Percentiles rank a stretch among this genome's conserved stretches.
Evolutionary conservation across 2,329 filamentous ascomycete genomes (phyloP).

Genomic region (Sporothrix phasma): DNA sequence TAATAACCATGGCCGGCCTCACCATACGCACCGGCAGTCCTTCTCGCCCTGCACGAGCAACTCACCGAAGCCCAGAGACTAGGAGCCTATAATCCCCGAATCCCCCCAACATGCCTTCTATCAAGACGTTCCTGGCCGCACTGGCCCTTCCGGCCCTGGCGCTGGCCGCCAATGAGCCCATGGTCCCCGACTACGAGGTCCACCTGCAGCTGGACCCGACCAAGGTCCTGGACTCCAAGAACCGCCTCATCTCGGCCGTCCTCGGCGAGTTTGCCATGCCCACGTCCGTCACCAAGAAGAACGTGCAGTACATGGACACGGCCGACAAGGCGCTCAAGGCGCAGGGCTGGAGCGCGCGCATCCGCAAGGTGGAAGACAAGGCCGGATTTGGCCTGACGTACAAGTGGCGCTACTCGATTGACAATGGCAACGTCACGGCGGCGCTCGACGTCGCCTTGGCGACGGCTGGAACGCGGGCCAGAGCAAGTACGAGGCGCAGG

Average conservation of each 20-base stretch:
- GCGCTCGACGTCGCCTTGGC: slow-evolving; percentile 24
- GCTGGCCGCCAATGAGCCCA: slow-evolving; percentile 10
- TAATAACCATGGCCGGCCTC: too few species aligned
- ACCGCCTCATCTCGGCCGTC: slow-evolving; percentile 25
- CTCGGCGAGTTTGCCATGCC: slow-evolving; percentile 25
- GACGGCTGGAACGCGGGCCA: slow-evolving; percentile 27
- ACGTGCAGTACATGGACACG: slow-evolving; percentile 31
- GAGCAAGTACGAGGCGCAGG: slow-evolving; percentile 27
- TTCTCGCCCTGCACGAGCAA: too few species aligned
- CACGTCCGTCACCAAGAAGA: slow-evolving; percentile 27
- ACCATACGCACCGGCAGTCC: too few species aligned
- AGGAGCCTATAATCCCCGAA: too few species aligned
- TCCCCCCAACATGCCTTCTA: not conserved
- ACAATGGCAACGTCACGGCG: slow-evolving; percentile 23
- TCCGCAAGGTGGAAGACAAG: slow-evolving; percentile 28
- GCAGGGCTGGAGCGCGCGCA: slow-evolving; percentile 28
- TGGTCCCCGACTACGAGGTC: slow-evolving; percentile 28
- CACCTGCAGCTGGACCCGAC: slow-evolving; percentile 27
- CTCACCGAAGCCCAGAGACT: too few species aligned
- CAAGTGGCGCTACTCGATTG: slow-evolving; percentile 29
- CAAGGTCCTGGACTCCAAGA: slow-evolving; percentile 24
- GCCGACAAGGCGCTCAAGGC: slow-evolving; percentile 25
- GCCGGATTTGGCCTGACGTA: slow-evolving; percentile 30
- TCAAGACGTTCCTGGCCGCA: not conserved
- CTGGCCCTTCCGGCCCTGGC: not conserved